Conservation (phyloP, 1,284 basidiomycete genomes). For the Ceratobasidium sp. region DNA sequence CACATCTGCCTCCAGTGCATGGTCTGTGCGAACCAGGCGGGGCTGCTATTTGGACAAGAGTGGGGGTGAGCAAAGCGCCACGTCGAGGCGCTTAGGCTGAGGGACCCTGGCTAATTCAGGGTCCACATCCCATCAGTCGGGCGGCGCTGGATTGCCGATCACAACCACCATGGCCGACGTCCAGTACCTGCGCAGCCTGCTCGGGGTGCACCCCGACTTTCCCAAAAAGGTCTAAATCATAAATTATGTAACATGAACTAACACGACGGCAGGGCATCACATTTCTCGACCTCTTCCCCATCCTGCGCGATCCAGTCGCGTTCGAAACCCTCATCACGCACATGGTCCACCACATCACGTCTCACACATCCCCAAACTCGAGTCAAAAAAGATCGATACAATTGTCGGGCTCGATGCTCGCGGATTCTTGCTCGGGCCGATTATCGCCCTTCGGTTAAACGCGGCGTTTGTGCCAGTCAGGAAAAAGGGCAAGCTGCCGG, state of each 20-base stretch:
- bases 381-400: constrained; percentile 80
- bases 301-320: constrained; percentile 81
- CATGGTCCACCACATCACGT: constrained; percentile 77
- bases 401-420: constrained; percentile 96
- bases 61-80: constrained; percentile 17
- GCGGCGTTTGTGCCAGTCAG: constrained; percentile 97
- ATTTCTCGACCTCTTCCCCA: constrained; percentile 91
- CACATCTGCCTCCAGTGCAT: constrained; percentile 73
- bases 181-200: constrained; percentile 69
- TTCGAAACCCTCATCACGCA: constrained; percentile 94
- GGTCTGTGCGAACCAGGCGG: neutral
- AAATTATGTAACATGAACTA: too few species aligned
- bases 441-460: constrained; percentile 88
- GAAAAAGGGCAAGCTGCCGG: constrained; percentile 94
- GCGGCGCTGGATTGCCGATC: neutral
- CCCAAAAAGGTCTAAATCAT: constrained; percentile 85
- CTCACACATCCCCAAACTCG: constrained; percentile 36
- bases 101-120: constrained; percentile 6
- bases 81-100: constrained; percentile 33
- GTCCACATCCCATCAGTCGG: neutral
- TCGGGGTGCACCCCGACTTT: constrained; percentile 79
- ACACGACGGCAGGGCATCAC: constrained; percentile 67
- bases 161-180: constrained; percentile 68
- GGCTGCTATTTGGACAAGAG: neutral
- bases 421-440: constrained; percentile 94